Evolutionary conservation across 2,329 filamentous ascomycete genomes (phyloP).

Genomic region (Macrophomina phaseolina): DNA sequence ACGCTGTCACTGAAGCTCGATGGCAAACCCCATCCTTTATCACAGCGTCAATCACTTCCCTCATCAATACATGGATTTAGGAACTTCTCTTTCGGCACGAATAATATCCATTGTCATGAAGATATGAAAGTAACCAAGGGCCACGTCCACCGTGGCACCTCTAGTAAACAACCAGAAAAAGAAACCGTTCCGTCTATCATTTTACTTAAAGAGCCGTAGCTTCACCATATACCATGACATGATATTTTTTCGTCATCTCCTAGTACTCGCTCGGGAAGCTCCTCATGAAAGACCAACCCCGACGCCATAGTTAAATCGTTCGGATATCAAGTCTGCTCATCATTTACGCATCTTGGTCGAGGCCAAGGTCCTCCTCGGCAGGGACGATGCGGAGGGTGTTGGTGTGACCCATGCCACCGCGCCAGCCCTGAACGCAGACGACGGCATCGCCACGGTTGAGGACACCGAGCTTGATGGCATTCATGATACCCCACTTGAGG

Average conservation of each 20-base stretch:
- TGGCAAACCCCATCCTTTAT: too few species aligned
- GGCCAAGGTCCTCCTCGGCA: conserved; percentile 56
- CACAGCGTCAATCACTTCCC: too few species aligned
- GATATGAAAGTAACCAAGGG: conserved; percentile 11
- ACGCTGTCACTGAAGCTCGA: too few species aligned
- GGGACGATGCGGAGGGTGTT: conserved; percentile 70
- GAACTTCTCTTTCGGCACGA: neutral
- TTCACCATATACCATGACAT: conserved; percentile 4
- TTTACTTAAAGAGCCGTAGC: conserved; percentile 14
- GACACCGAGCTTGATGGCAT: conserved; percentile 82
- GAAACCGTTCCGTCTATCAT: conserved; percentile 24
- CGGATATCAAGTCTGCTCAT: conserved; percentile 15
- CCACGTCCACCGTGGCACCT: neutral
- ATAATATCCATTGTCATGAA: conserved; percentile 1
- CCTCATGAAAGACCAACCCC: conserved; percentile 7
- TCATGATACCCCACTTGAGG: conserved; percentile 93
- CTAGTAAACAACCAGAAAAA: neutral
- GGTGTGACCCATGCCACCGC: conserved; percentile 89
- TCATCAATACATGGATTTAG: neutral
- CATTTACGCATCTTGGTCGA: conserved; percentile 53
- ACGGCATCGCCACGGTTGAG: conserved; percentile 75
- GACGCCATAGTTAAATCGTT: conserved; percentile 19
- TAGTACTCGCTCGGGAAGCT: neutral
- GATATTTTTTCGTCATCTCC: neutral
- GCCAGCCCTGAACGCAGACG: conserved; percentile 88